Evolutionary conservation across 495 filamentous ascomycete species (phyloP).

Genomic region (Podospora pseudopauciseta): DNA sequence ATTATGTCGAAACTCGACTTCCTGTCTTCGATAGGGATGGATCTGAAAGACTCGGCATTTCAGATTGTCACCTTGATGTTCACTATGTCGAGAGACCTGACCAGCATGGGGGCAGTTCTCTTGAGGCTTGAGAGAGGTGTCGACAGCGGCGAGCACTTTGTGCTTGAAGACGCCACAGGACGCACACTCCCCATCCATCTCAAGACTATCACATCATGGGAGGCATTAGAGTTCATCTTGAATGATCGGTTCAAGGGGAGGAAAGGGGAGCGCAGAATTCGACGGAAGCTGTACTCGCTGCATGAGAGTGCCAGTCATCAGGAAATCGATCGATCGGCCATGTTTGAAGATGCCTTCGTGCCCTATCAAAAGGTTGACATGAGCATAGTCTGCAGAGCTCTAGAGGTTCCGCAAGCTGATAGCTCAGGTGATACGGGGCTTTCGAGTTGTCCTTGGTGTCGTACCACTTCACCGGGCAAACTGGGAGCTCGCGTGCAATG

Average conservation of each 20-base stretch:
- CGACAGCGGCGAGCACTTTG: conserved; percentile 1
- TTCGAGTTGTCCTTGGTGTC: conserved; percentile 1
- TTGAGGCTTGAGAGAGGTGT: not conserved
- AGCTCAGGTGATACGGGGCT: not conserved
- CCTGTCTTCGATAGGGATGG: not conserved
- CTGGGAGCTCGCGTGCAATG: not conserved
- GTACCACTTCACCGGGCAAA: not conserved
- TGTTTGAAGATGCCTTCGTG: not conserved
- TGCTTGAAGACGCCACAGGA: conserved; percentile 9
- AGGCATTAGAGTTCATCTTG: conserved; percentile 9
- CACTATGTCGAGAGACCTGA: not conserved
- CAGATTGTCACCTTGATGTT: not conserved
- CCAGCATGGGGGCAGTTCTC: not conserved
- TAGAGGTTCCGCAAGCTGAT: not conserved
- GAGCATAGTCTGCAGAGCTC: not conserved
- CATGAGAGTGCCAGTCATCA: not conserved
- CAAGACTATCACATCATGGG: conserved; percentile 13
- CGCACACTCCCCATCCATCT: not conserved
- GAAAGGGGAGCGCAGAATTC: conserved; percentile 2
- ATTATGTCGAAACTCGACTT: not conserved
- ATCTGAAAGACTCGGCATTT: not conserved
- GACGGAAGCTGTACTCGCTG: not conserved
- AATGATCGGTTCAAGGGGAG: conserved; percentile 10
- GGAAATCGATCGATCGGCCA: not conserved
- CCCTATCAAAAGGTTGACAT: conserved; percentile 1